phyloP scores from a whole-genome alignment of 2,329 filamentous ascomycete genomes.

The Apiospora pterosperma region DNA sequence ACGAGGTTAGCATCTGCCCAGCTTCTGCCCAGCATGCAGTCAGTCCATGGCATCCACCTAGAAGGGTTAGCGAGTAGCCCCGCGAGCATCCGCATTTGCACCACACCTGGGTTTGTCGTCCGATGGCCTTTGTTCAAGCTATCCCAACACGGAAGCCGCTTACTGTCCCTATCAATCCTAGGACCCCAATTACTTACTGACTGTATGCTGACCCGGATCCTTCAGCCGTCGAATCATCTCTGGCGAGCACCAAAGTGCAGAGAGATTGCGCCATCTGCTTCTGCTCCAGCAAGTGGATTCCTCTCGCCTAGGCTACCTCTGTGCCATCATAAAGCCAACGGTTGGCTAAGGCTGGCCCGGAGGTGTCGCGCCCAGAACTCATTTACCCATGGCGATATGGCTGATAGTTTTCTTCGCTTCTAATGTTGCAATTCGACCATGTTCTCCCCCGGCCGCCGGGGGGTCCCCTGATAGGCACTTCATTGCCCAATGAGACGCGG shows the following conservation, averaged over 20 bases:
- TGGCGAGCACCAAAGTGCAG: neutral
- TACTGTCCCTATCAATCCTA: neutral
- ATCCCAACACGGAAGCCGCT: neutral
- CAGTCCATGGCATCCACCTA: neutral
- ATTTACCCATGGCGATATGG: neutral
- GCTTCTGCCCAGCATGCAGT: too few relatives aligned
- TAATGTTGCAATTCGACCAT: neutral
- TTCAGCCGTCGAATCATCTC: neutral
- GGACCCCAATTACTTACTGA: neutral
- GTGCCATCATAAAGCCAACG: neutral
- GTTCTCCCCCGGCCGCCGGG: neutral
- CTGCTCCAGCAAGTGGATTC: neutral
- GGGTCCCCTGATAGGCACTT: neutral
- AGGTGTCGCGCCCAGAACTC: neutral
- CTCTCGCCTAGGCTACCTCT: neutral
- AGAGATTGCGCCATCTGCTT: neutral
- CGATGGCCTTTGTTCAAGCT: neutral
- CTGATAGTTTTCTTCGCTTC: neutral
- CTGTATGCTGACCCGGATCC: neutral
- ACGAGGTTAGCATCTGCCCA: neutral
- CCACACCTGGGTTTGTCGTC: neutral
- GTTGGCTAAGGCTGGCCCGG: neutral
- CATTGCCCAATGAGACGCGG: neutral
- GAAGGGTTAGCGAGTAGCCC: neutral
- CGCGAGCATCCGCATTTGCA: neutral